Base-by-base conservation (phyloP, 2,329 filamentous ascomycete species). In the Orbilia quercus region DNA sequence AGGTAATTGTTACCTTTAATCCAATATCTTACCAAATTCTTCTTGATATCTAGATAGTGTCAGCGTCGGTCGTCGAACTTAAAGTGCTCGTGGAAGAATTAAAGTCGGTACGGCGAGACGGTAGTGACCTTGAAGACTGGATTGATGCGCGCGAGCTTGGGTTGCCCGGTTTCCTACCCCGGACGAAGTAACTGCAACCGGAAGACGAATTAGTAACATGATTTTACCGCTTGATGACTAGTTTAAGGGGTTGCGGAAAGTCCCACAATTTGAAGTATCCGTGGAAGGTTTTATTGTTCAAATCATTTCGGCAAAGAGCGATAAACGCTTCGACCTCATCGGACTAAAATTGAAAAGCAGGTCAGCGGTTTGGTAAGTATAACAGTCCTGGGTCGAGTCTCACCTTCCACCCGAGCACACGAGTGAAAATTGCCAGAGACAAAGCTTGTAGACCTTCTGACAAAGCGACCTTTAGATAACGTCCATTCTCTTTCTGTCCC, bases 401-500 rank as follows among this genome's bases (percentile, higher is more conserved):
- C 14, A 62, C 59, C 45, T 65, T 71, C 72, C 72, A 75, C 5
- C 59, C 65, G 20, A 60, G 59, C 7, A 55, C 54, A 31, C 60
- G 42, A 6, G 72, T 75, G 31, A 75, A 66, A 12, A 72, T 55
- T n/a, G 55, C 59, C n/a, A 80, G 79, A 18, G 76, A 78, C 60
- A 81, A 80, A 1, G 79, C 76, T 3, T 79, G 78, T 28, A 82
- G 72, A 2, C 79, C 80, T 67, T 81, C 79, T 18, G 79, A 76
- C 76, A 81, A 78, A 59, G 81, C 80, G n/a, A 79, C 75, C 40
- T 79, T 78, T 48, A 80, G 76, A 59, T 78, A 81, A n/a, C 75
- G 72, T 0, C 85, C 85, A 1, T 86, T 77, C 54, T 86, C 82
- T 76, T 86, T 87, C 54, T 84, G 81, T 23, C 82, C 82, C 4